Percentiles rank a stretch among this genome's conserved stretches.
phyloP scores from a whole-genome alignment of 352 stramenopile species.

The Elongisporangium prolatum region DNA sequence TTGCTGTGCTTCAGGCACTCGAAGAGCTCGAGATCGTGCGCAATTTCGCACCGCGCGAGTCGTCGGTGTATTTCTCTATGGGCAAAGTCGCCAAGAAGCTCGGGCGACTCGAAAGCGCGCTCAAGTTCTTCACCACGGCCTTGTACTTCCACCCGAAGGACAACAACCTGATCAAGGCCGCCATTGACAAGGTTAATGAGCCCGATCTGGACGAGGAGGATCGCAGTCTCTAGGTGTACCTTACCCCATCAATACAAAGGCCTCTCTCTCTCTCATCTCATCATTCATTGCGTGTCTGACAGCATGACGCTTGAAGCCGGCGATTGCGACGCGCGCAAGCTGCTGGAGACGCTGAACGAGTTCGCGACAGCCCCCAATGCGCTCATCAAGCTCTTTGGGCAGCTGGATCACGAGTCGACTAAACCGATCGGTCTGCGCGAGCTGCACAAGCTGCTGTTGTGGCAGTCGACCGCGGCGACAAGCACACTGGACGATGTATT shows the following conservation, averaged over 20 bases:
- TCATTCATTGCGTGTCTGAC: slow-evolving; percentile 1
- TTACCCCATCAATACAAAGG: slow-evolving; percentile 1
- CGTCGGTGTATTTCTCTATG: slow-evolving; percentile 96
- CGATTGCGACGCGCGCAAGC: slow-evolving; percentile 17
- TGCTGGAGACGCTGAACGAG: slow-evolving; percentile 55
- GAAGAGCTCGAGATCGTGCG: slow-evolving; percentile 90
- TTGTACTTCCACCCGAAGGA: slow-evolving; percentile 97
- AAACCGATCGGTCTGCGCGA: slow-evolving; percentile 17
- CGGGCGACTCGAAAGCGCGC: slow-evolving; percentile 89
- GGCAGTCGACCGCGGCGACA: slow-evolving; percentile 28
- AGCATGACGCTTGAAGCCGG: slow-evolving; percentile 3
- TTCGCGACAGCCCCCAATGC: slow-evolving; percentile 46
- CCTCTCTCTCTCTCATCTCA: background rate
- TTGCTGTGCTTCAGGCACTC: slow-evolving; percentile 49
- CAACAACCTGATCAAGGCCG: slow-evolving; percentile 95
- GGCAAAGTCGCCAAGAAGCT: slow-evolving; percentile 90
- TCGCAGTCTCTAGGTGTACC: background rate
- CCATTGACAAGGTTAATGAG: slow-evolving; percentile 91
- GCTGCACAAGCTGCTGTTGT: slow-evolving; percentile 41
- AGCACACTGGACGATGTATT: slow-evolving; percentile 27
- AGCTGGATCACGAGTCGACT: slow-evolving; percentile 12
- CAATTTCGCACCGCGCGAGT: slow-evolving; percentile 93
- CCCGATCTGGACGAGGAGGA: slow-evolving; percentile 17
- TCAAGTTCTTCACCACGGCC: slow-evolving; percentile 95
- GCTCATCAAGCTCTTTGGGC: slow-evolving; percentile 43